These are phyloP conservation scores for Leccinum broughii DNA, from an alignment of 768 basidiomycete species.

Conservation along the genomic window DNA sequence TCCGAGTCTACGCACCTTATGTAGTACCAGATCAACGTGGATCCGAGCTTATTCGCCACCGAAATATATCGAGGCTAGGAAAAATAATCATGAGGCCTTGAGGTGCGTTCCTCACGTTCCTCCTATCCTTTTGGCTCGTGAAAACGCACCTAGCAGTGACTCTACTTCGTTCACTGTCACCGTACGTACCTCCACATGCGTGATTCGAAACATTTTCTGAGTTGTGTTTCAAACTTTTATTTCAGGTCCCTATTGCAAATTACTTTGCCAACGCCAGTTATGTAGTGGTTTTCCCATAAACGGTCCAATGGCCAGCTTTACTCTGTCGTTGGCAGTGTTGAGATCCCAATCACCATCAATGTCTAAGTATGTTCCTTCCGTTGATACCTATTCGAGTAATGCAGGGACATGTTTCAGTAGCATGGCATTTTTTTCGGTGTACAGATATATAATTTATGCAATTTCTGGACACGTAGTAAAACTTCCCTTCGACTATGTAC, in stretches of 20 bases:
- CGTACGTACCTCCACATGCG: neutral
- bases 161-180: neutral
- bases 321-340: constrained; percentile 18
- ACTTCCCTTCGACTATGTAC: too few relatives aligned
- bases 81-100: too few relatives aligned
- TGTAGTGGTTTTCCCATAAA: constrained; percentile 21
- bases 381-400: neutral
- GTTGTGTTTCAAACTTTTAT: neutral
- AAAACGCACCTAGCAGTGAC: neutral
- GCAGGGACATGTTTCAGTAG: too few relatives aligned
- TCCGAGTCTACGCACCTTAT: too few relatives aligned
- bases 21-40: too few relatives aligned
- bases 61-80: too few relatives aligned
- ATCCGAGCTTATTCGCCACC: too few relatives aligned
- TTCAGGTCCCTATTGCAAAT: constrained; percentile 24
- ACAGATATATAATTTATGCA: too few relatives aligned
- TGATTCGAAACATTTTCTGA: constrained; percentile 2
- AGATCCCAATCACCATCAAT: constrained; percentile 17
- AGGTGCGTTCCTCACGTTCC: constrained; percentile 5
- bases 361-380: constrained; percentile 6
- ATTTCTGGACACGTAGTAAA: too few relatives aligned
- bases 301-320: constrained; percentile 7
- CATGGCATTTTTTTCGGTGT: too few relatives aligned
- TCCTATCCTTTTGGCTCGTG: constrained; percentile 25
- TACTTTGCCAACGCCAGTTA: constrained; percentile 17